Percentiles rank a stretch among this genome's conserved stretches.
These are phyloP conservation scores for Hepatocystis sp. DNA, from an alignment of 169 alveolate species.

Conservation along the genomic window DNA sequence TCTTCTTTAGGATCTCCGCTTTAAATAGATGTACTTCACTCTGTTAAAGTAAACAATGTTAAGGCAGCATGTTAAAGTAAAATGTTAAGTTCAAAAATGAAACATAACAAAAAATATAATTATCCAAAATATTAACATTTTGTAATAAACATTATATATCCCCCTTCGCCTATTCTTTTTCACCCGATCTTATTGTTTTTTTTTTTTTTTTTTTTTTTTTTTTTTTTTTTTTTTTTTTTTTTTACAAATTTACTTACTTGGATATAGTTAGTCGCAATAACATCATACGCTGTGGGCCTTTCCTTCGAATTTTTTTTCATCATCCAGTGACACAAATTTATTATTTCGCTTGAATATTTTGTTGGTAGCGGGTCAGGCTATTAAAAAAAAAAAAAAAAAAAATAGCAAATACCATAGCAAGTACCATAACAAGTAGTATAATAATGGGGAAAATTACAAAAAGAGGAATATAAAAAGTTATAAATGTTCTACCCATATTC, in stretches of 20 bases:
- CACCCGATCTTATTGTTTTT: not conserved
- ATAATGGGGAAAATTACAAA: not conserved
- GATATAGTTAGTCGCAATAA: conserved; percentile 50
- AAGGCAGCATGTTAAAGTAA: too few relatives aligned
- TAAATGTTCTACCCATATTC: not conserved
- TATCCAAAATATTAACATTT: too few relatives aligned
- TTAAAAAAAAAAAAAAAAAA: not conserved
- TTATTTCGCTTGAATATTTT: conserved; percentile 40
- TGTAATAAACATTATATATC: too few relatives aligned
- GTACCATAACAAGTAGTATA: too few relatives aligned
- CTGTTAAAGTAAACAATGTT: conserved; percentile 11
- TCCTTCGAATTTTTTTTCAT: conserved; percentile 39
- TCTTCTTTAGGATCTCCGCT: conserved; percentile 20
- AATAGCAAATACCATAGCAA: too few relatives aligned
- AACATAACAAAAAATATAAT: too few relatives aligned
- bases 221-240: not conserved
- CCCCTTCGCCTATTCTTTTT: not conserved
- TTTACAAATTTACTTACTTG: conserved; percentile 15
- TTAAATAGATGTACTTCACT: conserved; percentile 49
- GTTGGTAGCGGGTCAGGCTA: conserved; percentile 75
- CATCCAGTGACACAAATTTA: conserved; percentile 71
- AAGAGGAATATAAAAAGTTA: too few relatives aligned
- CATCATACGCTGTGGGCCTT: conserved; percentile 62
- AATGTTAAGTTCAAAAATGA: too few relatives aligned
- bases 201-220: conserved; percentile 19